Conservation (phyloP, 192 early-diverging fungal genomes). For the Umbelopsis vinacea region DNA sequence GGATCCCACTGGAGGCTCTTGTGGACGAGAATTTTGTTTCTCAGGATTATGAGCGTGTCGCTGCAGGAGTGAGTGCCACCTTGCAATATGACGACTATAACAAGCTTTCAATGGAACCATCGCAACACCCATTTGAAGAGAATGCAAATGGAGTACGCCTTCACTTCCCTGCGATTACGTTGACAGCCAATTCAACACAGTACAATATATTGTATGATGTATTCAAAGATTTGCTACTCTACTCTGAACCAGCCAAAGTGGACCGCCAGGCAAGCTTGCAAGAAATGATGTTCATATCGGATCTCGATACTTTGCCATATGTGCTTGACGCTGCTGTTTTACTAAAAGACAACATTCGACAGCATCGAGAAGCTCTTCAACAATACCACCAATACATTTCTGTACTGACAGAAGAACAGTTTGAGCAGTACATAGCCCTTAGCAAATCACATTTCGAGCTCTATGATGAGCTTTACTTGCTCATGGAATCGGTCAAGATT, state of each 20-base stretch:
- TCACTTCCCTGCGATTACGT: constrained; percentile 69
- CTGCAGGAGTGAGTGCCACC: constrained; percentile 53
- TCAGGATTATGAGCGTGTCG: constrained; percentile 47
- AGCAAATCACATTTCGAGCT: constrained; percentile 18
- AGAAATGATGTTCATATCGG: constrained; percentile 50
- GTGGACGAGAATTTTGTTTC: neutral
- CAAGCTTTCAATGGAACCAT: constrained; percentile 37
- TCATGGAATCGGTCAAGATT: constrained; percentile 60
- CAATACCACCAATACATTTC: constrained; percentile 2
- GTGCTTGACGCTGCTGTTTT: constrained; percentile 5
- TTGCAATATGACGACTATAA: constrained; percentile 62
- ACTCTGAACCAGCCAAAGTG: constrained; percentile 71
- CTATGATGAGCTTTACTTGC: constrained; percentile 61
- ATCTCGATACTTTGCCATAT: constrained; percentile 33
- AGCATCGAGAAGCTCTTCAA: constrained; percentile 8
- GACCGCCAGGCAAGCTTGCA: constrained; percentile 67
- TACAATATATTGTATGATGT: constrained; percentile 68
- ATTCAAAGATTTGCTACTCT: constrained; percentile 74
- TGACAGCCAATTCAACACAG: constrained; percentile 73
- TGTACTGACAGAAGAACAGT: constrained; percentile 7
- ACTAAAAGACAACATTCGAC: neutral
- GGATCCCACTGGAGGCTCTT: constrained; percentile 23
- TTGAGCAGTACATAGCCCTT: neutral
- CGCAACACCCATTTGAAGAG: constrained; percentile 1
- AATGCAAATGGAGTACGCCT: constrained; percentile 39